These are phyloP conservation scores for Aspergillus conjunctus DNA, from an alignment of 495 filamentous ascomycete genomes.

Conservation along the genomic window DNA sequence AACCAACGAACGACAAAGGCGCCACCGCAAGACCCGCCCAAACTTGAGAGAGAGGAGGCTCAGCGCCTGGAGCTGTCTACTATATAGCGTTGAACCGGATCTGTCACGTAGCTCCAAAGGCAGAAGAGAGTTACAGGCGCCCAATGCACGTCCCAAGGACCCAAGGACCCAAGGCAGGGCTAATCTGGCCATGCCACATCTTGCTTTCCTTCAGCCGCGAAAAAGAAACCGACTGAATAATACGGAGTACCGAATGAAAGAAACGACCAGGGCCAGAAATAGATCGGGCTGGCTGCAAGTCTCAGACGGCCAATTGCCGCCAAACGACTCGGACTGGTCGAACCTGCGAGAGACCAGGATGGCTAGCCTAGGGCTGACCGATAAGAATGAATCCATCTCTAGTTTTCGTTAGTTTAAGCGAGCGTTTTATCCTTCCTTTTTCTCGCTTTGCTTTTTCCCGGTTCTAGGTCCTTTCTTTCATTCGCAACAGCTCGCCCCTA, in stretches of 20 bases:
- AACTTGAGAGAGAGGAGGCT: slow-evolving; percentile 2
- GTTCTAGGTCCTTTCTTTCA: background rate
- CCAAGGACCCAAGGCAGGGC: background rate
- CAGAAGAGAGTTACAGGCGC: background rate
- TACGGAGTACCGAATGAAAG: background rate
- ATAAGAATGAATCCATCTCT: slow-evolving; percentile 1
- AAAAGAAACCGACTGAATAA: background rate
- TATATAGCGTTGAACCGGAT: background rate
- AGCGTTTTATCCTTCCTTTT: background rate
- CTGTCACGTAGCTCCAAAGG: background rate
- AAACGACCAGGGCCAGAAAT: background rate
- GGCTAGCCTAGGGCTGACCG: slow-evolving; percentile 14
- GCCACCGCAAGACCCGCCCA: background rate
- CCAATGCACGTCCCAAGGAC: slow-evolving; percentile 1
- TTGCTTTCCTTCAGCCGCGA: background rate
- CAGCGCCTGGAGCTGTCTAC: slow-evolving; percentile 3
- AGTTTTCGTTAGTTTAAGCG: background rate
- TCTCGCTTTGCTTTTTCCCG: background rate
- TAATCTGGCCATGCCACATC: background rate
- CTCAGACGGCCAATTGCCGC: slow-evolving; percentile 6
- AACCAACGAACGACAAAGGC: background rate
- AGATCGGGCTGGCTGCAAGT: slow-evolving; percentile 19
- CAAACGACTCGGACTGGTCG: slow-evolving; percentile 9
- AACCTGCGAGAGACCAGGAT: background rate
- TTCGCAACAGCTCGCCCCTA: background rate